Conservation (phyloP, 495 filamentous ascomycete species). For the Penicillium taxi region DNA sequence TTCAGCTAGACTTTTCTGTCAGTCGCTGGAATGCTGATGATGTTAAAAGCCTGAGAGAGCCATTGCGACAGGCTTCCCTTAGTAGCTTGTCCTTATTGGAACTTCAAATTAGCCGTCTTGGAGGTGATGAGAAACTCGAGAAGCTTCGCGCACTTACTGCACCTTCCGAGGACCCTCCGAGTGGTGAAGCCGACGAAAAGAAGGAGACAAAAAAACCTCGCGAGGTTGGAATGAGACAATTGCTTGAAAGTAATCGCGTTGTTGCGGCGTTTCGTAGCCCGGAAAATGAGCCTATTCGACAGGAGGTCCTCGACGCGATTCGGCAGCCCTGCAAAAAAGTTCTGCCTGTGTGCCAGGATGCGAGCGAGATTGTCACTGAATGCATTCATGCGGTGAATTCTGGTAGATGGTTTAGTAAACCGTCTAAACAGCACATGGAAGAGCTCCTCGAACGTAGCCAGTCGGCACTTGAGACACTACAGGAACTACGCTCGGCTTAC, state of each 20-base stretch:
- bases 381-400: constrained; percentile 19
- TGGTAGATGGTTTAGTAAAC: constrained; percentile 19
- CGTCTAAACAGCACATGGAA: constrained; percentile 12
- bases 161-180: neutral
- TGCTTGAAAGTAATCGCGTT: constrained; percentile 19
- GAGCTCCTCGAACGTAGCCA: constrained; percentile 10
- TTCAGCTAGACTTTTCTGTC: constrained; percentile 24
- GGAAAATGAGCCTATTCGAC: constrained; percentile 16
- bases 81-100: constrained; percentile 17
- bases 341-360: constrained; percentile 19
- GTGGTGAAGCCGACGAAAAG: constrained; percentile 7
- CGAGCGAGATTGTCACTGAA: constrained; percentile 11
- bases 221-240: constrained; percentile 21
- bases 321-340: constrained; percentile 16
- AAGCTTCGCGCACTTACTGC: constrained; percentile 11
- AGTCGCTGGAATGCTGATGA: constrained; percentile 26
- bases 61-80: constrained; percentile 16
- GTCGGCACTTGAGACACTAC: constrained; percentile 12
- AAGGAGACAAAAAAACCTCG: constrained; percentile 10
- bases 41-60: constrained; percentile 22
- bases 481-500: constrained; percentile 12
- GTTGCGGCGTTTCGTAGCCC: constrained; percentile 18
- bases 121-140: constrained; percentile 17
- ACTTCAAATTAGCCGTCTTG: constrained; percentile 19
- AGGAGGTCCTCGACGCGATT: constrained; percentile 21